Evolutionary conservation across 805 yeast species (phyloP).

Genomic region (Metahyphopichia silvanorum): DNA sequence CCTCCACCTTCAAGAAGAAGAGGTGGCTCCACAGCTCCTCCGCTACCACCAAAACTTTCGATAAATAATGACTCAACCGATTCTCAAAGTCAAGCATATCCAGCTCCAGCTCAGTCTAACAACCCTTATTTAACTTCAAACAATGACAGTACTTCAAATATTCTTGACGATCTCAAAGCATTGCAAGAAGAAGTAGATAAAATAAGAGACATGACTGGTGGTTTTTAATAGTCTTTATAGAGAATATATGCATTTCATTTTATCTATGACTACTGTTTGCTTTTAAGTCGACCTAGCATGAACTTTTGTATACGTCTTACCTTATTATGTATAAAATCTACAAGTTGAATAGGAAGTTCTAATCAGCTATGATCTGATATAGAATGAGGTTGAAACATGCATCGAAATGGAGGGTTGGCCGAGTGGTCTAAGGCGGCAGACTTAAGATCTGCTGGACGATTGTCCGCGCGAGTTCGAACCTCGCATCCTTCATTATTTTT

Average conservation of each 20-base stretch:
- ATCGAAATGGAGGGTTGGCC: conserved; percentile 47
- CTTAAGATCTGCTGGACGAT: conserved; percentile 47
- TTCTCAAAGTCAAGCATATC: no score
- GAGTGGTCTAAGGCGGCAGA: conserved; percentile 53
- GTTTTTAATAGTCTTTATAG: conserved; percentile 32
- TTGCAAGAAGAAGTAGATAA: conserved; percentile 69
- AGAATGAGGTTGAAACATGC: no score
- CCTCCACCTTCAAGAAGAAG: conserved; percentile 41
- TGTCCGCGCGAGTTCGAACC: conserved; percentile 56
- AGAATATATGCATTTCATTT: no score
- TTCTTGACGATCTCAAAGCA: conserved; percentile 62
- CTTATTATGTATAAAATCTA: no score
- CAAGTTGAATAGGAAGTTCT: no score
- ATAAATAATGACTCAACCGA: conserved; percentile 6
- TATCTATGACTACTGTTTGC: no score
- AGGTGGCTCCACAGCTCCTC: conserved; percentile 15
- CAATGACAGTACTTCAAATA: conserved; percentile 43
- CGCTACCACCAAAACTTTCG: conserved; percentile 28
- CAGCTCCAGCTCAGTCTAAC: background rate
- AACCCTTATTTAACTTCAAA: conserved; percentile 2
- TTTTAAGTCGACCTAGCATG: no score
- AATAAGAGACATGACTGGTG: conserved; percentile 45
- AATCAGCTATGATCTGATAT: no score
- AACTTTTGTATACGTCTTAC: no score
- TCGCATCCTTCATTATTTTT: conserved; percentile 47